A percentile compares a stretch with the other conserved stretches of the same genome.
phyloP scores from a whole-genome alignment of 345 rosid species.

The Ceriops zippeliana region DNA sequence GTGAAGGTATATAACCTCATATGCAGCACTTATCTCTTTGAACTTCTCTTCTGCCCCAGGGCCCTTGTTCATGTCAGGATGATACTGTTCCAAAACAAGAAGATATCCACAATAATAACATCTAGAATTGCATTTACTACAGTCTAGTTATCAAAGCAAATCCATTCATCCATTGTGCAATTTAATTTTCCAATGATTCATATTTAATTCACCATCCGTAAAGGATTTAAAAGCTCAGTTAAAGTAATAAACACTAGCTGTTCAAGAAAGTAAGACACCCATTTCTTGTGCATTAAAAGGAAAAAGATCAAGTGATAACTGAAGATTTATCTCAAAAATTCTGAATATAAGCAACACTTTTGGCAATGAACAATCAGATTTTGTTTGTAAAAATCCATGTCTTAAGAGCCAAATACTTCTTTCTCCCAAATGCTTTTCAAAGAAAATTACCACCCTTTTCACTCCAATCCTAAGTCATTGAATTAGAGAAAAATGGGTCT shows the following conservation, averaged over 20 bases:
- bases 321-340: not conserved
- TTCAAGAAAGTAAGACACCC: not conserved
- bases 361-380: not conserved
- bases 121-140: not conserved
- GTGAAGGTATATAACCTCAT: conserved; percentile 57
- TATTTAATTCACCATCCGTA: not conserved
- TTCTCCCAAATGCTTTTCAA: too few species aligned
- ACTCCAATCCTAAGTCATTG: too few species aligned
- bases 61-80: conserved; percentile 78
- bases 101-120: conserved; percentile 18
- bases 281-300: not conserved
- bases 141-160: not conserved
- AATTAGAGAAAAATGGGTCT: too few species aligned
- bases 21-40: conserved; percentile 94
- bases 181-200: not conserved
- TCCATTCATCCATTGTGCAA: not conserved
- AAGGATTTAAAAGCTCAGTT: not conserved
- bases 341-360: not conserved
- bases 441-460: too few species aligned
- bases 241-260: not conserved
- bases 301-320: not conserved
- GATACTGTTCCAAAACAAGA: conserved; percentile 55
- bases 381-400: not conserved
- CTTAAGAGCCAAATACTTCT: too few species aligned
- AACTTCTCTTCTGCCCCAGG: conserved; percentile 91